Conservation (phyloP, 176 grass and related monocot species). For the Aegilops longissima region DNA sequence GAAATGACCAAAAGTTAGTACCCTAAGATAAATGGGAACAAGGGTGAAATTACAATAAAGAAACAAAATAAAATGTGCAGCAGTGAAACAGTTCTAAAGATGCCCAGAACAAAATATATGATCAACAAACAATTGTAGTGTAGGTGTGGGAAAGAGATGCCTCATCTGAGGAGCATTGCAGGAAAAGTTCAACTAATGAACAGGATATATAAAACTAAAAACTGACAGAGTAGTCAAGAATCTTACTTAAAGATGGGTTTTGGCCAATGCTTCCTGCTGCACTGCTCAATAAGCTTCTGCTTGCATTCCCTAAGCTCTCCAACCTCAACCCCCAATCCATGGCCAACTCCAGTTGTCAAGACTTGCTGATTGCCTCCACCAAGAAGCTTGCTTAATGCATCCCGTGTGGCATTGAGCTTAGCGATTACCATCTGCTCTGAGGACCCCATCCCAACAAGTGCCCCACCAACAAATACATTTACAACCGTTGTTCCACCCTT, state of each 20-base stretch:
- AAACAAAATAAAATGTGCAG: neutral
- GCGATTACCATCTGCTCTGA: slow-evolving; percentile 77
- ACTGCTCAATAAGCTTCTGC: slow-evolving; percentile 68
- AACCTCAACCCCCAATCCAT: slow-evolving; percentile 14
- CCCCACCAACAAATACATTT: slow-evolving; percentile 57
- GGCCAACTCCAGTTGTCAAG: neutral
- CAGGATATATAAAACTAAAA: neutral
- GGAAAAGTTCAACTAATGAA: neutral
- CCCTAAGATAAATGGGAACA: neutral
- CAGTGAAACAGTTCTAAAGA: too few relatives aligned
- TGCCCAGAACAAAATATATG: neutral
- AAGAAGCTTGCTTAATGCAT: slow-evolving; percentile 62
- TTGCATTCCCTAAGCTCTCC: slow-evolving; percentile 64
- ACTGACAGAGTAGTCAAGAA: slow-evolving; percentile 15
- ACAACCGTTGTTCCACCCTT: slow-evolving; percentile 46
- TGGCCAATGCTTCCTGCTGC: slow-evolving; percentile 53
- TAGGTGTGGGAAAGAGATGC: neutral
- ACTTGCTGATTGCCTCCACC: slow-evolving; percentile 11
- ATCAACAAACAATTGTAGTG: neutral
- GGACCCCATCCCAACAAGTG: slow-evolving; percentile 59
- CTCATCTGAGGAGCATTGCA: neutral
- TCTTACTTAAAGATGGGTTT: slow-evolving; percentile 75
- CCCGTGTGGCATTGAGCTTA: slow-evolving; percentile 74
- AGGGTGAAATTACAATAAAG: neutral
- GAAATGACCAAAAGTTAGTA: neutral